Percentiles rank a stretch among this genome's conserved stretches.
These are phyloP conservation scores for Blastobotrys peoriensis DNA, from an alignment of 805 yeast species.

Conservation along the genomic window DNA sequence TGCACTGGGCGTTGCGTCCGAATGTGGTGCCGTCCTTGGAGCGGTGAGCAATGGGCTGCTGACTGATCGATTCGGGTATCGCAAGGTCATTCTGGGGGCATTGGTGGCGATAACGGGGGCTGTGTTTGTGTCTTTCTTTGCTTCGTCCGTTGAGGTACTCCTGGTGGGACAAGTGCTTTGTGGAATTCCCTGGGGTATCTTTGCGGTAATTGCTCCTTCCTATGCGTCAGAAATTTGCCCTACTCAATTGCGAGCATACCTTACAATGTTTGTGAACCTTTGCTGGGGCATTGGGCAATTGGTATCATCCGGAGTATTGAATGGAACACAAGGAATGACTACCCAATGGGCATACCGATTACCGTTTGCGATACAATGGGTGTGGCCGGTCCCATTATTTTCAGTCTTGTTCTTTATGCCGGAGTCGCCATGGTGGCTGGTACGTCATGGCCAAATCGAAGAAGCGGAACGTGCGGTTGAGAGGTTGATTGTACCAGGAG, in stretches of 20 bases:
- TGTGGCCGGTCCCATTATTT: conserved; percentile 47
- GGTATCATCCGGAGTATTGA: conserved; percentile 46
- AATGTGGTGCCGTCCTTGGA: conserved; percentile 40
- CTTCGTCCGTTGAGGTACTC: conserved; percentile 32
- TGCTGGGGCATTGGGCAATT: conserved; percentile 57
- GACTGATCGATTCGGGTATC: conserved; percentile 42
- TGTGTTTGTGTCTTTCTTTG: conserved; percentile 42
- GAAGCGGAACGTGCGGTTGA: conserved; percentile 39
- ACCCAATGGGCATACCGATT: conserved; percentile 41
- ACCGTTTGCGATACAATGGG: conserved; percentile 58
- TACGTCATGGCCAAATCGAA: conserved; percentile 34
- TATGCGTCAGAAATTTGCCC: conserved; percentile 56
- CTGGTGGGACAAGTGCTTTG: conserved; percentile 34
- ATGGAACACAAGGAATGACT: conserved; percentile 25
- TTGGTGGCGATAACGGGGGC: conserved; percentile 33
- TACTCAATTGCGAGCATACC: conserved; percentile 40
- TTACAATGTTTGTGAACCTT: conserved; percentile 44
- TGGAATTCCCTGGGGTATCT: conserved; percentile 47
- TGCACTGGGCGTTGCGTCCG: conserved; percentile 19
- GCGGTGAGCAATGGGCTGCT: conserved; percentile 39
- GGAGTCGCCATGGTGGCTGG: conserved; percentile 56
- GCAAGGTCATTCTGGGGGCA: conserved; percentile 37
- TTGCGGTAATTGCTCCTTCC: conserved; percentile 43
- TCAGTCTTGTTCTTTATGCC: conserved; percentile 37
- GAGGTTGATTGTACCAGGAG: conserved; percentile 26